Evolutionary conservation across 345 rosid genomes (phyloP).

Genomic region (Aquilaria sinensis): DNA sequence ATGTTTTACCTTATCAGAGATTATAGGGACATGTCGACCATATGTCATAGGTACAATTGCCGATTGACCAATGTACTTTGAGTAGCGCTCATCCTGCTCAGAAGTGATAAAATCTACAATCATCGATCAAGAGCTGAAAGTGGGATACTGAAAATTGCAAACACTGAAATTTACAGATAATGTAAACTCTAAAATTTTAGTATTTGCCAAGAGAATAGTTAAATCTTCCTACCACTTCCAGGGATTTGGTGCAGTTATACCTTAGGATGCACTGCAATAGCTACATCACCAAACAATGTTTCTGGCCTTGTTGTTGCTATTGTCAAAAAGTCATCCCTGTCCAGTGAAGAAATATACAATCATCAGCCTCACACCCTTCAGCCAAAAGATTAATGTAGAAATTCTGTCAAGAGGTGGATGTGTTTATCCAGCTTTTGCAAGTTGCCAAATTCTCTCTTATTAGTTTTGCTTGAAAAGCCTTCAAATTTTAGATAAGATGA

Average conservation of each 20-base stretch:
- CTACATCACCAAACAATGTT: conserved; percentile 96
- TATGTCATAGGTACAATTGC: conserved; percentile 98
- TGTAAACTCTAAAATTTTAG: neutral
- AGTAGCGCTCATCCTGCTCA: conserved; percentile 81
- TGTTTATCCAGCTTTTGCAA: too few relatives aligned
- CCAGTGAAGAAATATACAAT: conserved; percentile 20
- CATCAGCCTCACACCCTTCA: conserved; percentile 3
- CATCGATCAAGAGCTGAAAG: neutral
- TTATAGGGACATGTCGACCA: conserved; percentile 95
- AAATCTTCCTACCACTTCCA: neutral
- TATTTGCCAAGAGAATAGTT: too few relatives aligned
- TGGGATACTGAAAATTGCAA: neutral
- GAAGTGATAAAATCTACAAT: conserved; percentile 4
- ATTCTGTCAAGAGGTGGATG: too few relatives aligned
- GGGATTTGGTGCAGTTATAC: conserved; percentile 26
- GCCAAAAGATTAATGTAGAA: too few relatives aligned
- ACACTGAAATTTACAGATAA: neutral
- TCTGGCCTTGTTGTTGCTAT: conserved; percentile 97
- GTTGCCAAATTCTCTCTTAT: too few relatives aligned
- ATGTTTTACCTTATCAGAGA: conserved; percentile 66
- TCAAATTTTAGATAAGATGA: too few relatives aligned
- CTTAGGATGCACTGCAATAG: conserved; percentile 90
- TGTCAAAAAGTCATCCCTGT: conserved; percentile 78
- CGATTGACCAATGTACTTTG: conserved; percentile 76
- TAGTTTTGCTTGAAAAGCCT: too few relatives aligned